Evolutionary conservation across 768 basidiomycete species (phyloP).

Genomic region (Russula ochroleuca): DNA sequence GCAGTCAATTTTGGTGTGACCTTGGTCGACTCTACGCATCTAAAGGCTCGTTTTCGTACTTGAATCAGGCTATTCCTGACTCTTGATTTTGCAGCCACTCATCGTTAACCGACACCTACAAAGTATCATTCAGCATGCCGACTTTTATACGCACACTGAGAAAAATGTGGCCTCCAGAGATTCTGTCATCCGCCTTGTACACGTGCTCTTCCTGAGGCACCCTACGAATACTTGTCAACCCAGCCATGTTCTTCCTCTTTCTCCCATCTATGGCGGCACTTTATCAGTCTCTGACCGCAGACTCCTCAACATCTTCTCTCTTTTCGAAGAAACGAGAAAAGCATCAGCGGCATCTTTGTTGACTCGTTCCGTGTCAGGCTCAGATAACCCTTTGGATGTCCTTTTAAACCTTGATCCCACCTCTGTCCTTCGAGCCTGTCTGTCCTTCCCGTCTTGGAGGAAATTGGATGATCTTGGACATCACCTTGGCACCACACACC

Average conservation of each 20-base stretch:
- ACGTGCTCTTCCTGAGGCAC: constrained; percentile 67
- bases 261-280: constrained; percentile 71
- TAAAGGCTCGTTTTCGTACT: constrained; percentile 54
- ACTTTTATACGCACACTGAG: constrained; percentile 50
- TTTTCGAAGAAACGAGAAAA: constrained; percentile 72
- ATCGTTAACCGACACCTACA: constrained; percentile 75
- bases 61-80: neutral
- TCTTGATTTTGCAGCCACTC: constrained; percentile 46
- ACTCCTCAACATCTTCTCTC: constrained; percentile 68
- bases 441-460: constrained; percentile 66
- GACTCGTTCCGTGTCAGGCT: constrained; percentile 43
- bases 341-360: constrained; percentile 62
- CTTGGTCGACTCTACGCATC: constrained; percentile 29
- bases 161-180: constrained; percentile 37
- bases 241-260: constrained; percentile 74
- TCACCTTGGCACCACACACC: constrained; percentile 25
- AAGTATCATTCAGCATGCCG: constrained; percentile 63
- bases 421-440: constrained; percentile 63
- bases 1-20: constrained; percentile 33
- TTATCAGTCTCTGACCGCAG: constrained; percentile 58
- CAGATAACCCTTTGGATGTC: constrained; percentile 54
- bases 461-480: constrained; percentile 40
- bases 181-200: constrained; percentile 52
- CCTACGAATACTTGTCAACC: constrained; percentile 83
- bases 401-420: constrained; percentile 66